Evolutionary conservation across 2,329 filamentous ascomycete genomes (phyloP), one percentile per base, ranked within the genome.

Genomic region (Colletotrichum nymphaeae): DNA sequence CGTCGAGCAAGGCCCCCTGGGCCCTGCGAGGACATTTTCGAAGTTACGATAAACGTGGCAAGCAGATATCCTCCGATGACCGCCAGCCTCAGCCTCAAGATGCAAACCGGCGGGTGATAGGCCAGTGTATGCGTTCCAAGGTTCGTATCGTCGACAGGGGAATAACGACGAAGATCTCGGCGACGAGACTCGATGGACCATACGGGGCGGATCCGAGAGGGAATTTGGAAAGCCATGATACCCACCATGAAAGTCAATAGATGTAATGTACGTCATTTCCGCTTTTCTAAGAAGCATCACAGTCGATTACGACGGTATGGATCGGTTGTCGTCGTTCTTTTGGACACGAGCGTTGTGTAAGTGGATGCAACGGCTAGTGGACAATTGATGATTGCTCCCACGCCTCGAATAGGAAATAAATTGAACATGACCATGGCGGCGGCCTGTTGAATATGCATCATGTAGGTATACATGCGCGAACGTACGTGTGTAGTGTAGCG

Each of bases 11-110:
- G 30, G 46, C 14, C 53, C 70, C 53, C 67, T 22, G 74, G 67
- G 71, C 70, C 53, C 62, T 22, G 74, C 69, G 71, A 66, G 76
- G 75, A 57, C 14, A 70, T 66, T 74, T 74, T 75, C 73, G 71
- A 77, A 77, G 73, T 74, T 73, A 74, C 72, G 69, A 78, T 80
- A 79, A 81, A 82, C 80, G 80, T 83, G 81, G 80, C 81, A 81
- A 77, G 67, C 77, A 77, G 74, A 74, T 75, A 78, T 74, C 71
- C 71, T 67, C 68, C 60, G 52, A 63, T 49, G n/a, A 9, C n/a
- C 35, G 59, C 63, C 55, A 70, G 67, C 60, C 28, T 56, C 26
- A 37, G 68, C 46, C 55, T 55, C n/a, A 5, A 58, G 37, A 28
- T 64, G 52, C 56, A 53, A 11, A 9, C 67, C 46, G 56, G 64